Percentiles rank a stretch among this genome's conserved stretches.
These are phyloP conservation scores for Pelargonium australe DNA, from an alignment of 441 rosid species.

Conservation along the genomic window DNA sequence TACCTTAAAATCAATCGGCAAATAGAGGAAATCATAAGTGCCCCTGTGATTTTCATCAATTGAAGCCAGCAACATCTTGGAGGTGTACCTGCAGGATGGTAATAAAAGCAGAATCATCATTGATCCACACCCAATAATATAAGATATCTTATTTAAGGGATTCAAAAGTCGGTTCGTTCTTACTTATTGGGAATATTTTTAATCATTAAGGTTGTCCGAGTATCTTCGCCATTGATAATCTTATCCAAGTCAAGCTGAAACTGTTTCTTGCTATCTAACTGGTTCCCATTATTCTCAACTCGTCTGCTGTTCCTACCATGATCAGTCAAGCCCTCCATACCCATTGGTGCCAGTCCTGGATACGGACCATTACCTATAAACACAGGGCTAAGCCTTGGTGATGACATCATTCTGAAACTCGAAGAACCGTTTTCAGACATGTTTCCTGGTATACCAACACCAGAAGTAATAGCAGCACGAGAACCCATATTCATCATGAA, in stretches of 20 bases:
- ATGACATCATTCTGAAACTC: slow-evolving; percentile 60
- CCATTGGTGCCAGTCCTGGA: slow-evolving; percentile 37
- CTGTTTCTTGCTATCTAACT: slow-evolving; percentile 61
- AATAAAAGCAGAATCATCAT: slow-evolving; percentile 16
- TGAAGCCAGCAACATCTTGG: slow-evolving; percentile 77
- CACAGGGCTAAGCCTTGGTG: slow-evolving; percentile 59
- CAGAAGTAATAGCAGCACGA: slow-evolving; percentile 42
- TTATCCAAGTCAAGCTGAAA: slow-evolving; percentile 75
- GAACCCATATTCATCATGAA: slow-evolving; percentile 48
- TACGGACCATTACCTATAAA: slow-evolving; percentile 49
- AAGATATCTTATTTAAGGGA: not conserved
- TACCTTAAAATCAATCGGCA: slow-evolving; percentile 81
- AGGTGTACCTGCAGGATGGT: slow-evolving; percentile 53
- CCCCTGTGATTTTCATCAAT: slow-evolving; percentile 66
- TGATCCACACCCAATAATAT: not conserved
- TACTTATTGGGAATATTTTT: slow-evolving; percentile 89
- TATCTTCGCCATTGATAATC: slow-evolving; percentile 62
- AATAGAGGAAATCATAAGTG: slow-evolving; percentile 69
- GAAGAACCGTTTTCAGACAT: slow-evolving; percentile 43
- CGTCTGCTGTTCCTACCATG: slow-evolving; percentile 47
- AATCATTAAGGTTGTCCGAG: slow-evolving; percentile 72
- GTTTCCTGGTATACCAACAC: slow-evolving; percentile 43
- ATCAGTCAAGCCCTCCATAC: slow-evolving; percentile 57
- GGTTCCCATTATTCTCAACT: slow-evolving; percentile 50
- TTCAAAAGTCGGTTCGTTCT: slow-evolving; percentile 22